Conservation (phyloP, 129 eudicot species). For the carrot (Daucus carota) region DH1_v3.0 NC_030382.2:42288001-42288500, state of each 20-base stretch:
- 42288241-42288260: constrained; percentile 60
- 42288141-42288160: constrained; percentile 49
- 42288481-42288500: no score
- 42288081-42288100: constrained; percentile 54
- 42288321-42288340: constrained; percentile 52
- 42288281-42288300: constrained; percentile 47
- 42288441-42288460: constrained; percentile 7
- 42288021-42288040: constrained; percentile 67
- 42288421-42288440: constrained; percentile 74
- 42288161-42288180: constrained; percentile 54
- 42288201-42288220: constrained; percentile 42
- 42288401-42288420: constrained; percentile 63
- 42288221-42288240: constrained; percentile 54
- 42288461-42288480: no score
- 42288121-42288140: constrained; percentile 59
- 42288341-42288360: constrained; percentile 59
- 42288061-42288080: constrained; percentile 44
- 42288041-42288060: constrained; percentile 56
- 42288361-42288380: constrained; percentile 71
- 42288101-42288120: constrained; percentile 56
- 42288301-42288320: constrained; percentile 57
- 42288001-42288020: constrained; percentile 68
- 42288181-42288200: constrained; percentile 37
- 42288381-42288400: constrained; percentile 59
- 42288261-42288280: constrained; percentile 56